phyloP scores from a whole-genome alignment of 768 basidiomycete genomes.

The Termitomyces sp. region DNA sequence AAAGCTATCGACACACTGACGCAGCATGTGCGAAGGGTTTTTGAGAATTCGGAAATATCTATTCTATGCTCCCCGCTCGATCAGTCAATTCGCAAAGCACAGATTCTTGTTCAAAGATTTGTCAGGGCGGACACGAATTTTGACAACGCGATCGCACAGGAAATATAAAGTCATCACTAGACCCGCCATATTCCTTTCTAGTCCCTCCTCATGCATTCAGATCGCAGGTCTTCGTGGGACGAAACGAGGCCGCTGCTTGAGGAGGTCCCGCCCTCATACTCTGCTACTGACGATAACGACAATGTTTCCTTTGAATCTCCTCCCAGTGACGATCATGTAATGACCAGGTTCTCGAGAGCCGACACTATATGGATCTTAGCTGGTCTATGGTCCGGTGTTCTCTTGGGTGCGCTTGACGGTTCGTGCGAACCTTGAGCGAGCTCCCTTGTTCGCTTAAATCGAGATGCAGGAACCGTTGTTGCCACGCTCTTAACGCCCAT shows the following conservation, averaged over 20 bases:
- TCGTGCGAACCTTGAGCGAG: slow-evolving; percentile 19
- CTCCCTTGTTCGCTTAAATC: slow-evolving; percentile 6
- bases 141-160: slow-evolving; percentile 21
- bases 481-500: slow-evolving; percentile 84
- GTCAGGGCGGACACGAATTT: slow-evolving; percentile 31
- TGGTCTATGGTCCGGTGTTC: slow-evolving; percentile 79
- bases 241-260: slow-evolving; percentile 59
- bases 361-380: slow-evolving; percentile 70
- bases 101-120: slow-evolving; percentile 29
- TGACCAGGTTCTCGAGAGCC: slow-evolving; percentile 45
- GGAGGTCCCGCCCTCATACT: slow-evolving; percentile 44
- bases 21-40: slow-evolving; percentile 30
- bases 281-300: slow-evolving; percentile 39
- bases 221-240: slow-evolving; percentile 41
- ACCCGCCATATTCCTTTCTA: slow-evolving; percentile 16
- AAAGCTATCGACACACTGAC: slow-evolving; percentile 13
- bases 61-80: slow-evolving; percentile 13
- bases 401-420: slow-evolving; percentile 86
- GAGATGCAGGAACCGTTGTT: slow-evolving; percentile 69
- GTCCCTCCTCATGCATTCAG: slow-evolving; percentile 41
- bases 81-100: slow-evolving; percentile 19
- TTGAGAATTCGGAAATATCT: slow-evolving; percentile 31
- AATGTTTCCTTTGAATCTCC: slow-evolving; percentile 23
- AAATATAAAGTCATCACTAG: slow-evolving; percentile 24
- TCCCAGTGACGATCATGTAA: slow-evolving; percentile 25